Percentiles rank a stretch among this genome's conserved stretches.
Conservation (phyloP, 1,284 basidiomycete species). For the Rhodotorula sp. region DNA sequence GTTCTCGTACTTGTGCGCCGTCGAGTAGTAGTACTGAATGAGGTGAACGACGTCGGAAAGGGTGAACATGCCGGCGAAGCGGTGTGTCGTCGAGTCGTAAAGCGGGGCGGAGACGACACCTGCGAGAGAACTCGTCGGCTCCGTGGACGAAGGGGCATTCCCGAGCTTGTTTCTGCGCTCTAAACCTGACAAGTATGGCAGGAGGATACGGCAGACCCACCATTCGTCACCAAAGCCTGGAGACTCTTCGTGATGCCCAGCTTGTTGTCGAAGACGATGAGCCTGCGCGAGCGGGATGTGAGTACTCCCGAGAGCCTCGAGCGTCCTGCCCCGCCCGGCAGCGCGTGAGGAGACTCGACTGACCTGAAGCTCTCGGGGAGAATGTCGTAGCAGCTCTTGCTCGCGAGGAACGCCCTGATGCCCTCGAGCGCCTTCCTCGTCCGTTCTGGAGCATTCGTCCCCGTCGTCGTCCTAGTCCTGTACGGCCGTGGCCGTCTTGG, state of each 20-base stretch:
- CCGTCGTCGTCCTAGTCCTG: conserved; percentile 1
- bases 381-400: conserved; percentile 45
- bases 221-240: conserved; percentile 82
- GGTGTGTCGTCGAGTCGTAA: conserved; percentile 91
- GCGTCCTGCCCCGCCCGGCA: neutral
- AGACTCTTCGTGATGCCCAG: conserved; percentile 90
- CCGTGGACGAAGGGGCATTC: neutral
- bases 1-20: conserved; percentile 76
- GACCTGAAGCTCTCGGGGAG: conserved; percentile 41
- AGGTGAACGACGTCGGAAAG: conserved; percentile 94
- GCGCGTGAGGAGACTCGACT: neutral
- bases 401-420: conserved; percentile 39
- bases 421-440: conserved; percentile 33
- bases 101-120: conserved; percentile 96
- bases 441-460: conserved; percentile 13
- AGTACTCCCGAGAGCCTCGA: no score
- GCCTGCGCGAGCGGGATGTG: conserved; percentile 50
- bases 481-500: neutral
- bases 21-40: conserved; percentile 91
- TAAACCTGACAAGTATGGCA: no score
- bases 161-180: neutral
- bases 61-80: conserved; percentile 93
- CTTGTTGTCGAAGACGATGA: conserved; percentile 94
- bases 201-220: conserved; percentile 52
- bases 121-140: conserved; percentile 45